Percentiles rank a stretch among this genome's conserved stretches.
Conservation (phyloP, 331 rosid species). For the Dryas integrifolia region DNA sequence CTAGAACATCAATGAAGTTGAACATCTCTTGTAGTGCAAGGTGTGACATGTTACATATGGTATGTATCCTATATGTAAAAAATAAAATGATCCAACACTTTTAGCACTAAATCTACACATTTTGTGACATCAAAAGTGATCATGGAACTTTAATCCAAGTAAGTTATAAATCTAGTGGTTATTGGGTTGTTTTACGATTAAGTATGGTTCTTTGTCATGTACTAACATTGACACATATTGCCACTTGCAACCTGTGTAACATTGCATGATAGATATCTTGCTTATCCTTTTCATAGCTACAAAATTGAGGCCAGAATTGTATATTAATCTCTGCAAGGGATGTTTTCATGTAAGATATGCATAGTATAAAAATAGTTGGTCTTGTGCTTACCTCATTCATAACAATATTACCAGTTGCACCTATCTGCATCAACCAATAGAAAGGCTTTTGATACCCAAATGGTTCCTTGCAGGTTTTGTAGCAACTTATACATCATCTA, state of each 20-base stretch:
- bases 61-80: conserved; percentile 11
- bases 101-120: conserved; percentile 13
- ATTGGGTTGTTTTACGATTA: not conserved
- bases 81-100: not conserved
- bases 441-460: not conserved
- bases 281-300: not conserved
- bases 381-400: not conserved
- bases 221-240: conserved; percentile 9
- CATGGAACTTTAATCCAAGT: conserved; percentile 2
- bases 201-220: not conserved
- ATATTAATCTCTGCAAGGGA: not conserved
- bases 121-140: conserved; percentile 10
- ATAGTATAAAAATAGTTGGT: not conserved
- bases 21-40: conserved; percentile 42
- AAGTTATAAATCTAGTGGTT: not conserved
- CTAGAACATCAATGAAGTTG: conserved; percentile 49
- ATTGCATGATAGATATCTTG: not conserved
- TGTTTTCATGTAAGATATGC: not conserved
- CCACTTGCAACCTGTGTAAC: conserved; percentile 3
- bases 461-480: not conserved
- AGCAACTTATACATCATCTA: not conserved
- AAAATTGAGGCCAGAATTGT: not conserved
- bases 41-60: conserved; percentile 17
- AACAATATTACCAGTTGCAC: conserved; percentile 3
- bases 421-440: not conserved